Base-by-base conservation (phyloP, 805 yeast genomes). In the Ascoidea tarda region DNA sequence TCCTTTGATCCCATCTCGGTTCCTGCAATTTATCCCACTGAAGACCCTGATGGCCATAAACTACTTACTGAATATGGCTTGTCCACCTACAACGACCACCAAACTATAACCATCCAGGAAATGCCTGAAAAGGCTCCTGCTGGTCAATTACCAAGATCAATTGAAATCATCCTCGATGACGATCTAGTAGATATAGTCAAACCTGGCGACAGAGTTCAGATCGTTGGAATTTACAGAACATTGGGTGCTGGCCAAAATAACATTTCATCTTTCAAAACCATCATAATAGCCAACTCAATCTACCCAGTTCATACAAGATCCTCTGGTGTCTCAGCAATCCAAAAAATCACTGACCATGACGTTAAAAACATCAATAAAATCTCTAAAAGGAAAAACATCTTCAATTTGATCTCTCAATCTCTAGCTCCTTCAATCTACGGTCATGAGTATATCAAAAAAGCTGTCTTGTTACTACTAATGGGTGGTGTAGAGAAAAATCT, bases 61-160 rank as follows among this genome's bases (percentile, higher is more conserved):
- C 70, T 93, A 58, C 75, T 79, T 16, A 90, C 96, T 0, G 98
- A 93, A 66, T 93, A 87, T 62, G 99, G 99, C 1, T 85, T 82
- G 63, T 83, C 90, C 6, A 88, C 95, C 33, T 93, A 87, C 66
- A 76, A 91, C 60, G 99, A 93, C 68, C 96, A 91, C 65, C 99
- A 93, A 69, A 84, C 88, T 46, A 77, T 93, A 45, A 79, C 96
- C 0, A 84, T 93, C 45, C 99, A 93, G 67, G 99, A 93, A 70
- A 87, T 93, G 87, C 98, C 99, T 1, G 98, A 93, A 69, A 75
- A 83, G 57, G 96, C 98, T 1, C 99, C 98, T 14, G 95, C 98
- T 0, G 99, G 99, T 53, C 98, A 91, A 69, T 74, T 93, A 57
- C 99, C 99, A 44, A 76, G 98, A 61, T 82, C 96, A 2, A 77